A percentile compares a stretch with the other conserved stretches of the same genome.
Evolutionary conservation across 352 stramenopile genomes (phyloP).

Genomic region (Phytophthora europaea): DNA sequence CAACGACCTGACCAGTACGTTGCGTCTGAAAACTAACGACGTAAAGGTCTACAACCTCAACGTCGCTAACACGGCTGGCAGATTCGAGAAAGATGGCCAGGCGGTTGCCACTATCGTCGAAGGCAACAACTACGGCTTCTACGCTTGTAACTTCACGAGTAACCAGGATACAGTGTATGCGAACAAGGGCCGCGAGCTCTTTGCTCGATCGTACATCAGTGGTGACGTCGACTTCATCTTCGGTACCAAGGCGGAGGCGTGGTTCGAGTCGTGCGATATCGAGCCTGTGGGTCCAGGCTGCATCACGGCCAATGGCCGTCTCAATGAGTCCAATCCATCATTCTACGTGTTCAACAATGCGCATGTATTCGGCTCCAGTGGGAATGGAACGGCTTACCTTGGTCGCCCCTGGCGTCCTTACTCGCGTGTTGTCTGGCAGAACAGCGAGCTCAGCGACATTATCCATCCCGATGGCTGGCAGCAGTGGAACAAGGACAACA

Average conservation of each 20-base stretch:
- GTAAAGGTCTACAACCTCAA: neutral
- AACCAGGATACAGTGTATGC: neutral
- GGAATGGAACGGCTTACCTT: neutral
- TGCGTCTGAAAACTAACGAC: neutral
- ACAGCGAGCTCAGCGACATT: neutral
- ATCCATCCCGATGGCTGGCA: neutral
- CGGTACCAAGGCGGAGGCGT: neutral
- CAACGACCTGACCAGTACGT: neutral
- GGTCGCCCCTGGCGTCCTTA: neutral
- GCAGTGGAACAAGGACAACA: neutral
- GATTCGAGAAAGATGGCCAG: neutral
- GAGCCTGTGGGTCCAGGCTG: neutral
- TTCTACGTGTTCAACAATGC: neutral
- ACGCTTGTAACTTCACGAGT: neutral
- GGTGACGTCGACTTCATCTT: neutral
- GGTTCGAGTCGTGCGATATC: neutral
- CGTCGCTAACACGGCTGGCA: neutral
- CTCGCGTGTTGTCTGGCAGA: neutral
- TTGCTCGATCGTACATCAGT: neutral
- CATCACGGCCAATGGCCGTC: neutral
- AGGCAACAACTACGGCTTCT: constrained; percentile 1
- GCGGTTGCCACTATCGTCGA: neutral
- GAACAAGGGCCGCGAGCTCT: neutral
- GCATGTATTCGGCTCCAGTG: neutral
- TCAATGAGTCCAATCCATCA: neutral